phyloP scores from a whole-genome alignment of 768 basidiomycete species.

The Termitomyces sp. region DNA sequence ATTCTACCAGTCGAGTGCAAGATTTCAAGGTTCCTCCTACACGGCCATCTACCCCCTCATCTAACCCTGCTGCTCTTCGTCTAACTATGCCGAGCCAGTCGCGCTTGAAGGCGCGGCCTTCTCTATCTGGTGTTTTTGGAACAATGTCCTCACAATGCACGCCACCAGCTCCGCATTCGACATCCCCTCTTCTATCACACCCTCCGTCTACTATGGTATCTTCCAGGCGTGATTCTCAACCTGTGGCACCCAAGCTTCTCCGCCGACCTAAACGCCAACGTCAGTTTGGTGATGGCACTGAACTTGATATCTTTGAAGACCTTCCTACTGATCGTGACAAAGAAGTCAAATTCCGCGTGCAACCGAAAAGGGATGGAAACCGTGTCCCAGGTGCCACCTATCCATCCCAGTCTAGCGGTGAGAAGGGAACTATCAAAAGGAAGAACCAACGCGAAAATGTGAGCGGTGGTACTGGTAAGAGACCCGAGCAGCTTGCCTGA shows the following conservation, averaged over 20 bases:
- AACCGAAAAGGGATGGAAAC: constrained; percentile 62
- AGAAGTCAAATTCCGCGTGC: constrained; percentile 67
- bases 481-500: neutral
- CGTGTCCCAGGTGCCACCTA: constrained; percentile 54
- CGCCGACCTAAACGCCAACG: constrained; percentile 72
- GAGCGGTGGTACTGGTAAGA: constrained; percentile 34
- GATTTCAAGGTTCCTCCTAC: constrained; percentile 73
- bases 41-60: constrained; percentile 74
- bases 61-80: constrained; percentile 70
- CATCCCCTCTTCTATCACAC: constrained; percentile 24
- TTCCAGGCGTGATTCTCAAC: constrained; percentile 31
- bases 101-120: constrained; percentile 65
- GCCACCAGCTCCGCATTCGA: constrained; percentile 45
- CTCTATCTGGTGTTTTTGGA: constrained; percentile 74
- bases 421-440: constrained; percentile 53
- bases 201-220: constrained; percentile 54
- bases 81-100: constrained; percentile 86
- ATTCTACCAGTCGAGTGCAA: constrained; percentile 57
- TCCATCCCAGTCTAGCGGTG: constrained; percentile 23
- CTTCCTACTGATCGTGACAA: constrained; percentile 81
- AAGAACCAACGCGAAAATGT: constrained; percentile 46
- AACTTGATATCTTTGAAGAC: constrained; percentile 85
- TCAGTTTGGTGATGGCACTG: constrained; percentile 83
- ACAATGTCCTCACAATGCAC: constrained; percentile 41
- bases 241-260: constrained; percentile 57